Conservation (phyloP, 495 filamentous ascomycete species). For the Aspergillus olivimuriae region DNA sequence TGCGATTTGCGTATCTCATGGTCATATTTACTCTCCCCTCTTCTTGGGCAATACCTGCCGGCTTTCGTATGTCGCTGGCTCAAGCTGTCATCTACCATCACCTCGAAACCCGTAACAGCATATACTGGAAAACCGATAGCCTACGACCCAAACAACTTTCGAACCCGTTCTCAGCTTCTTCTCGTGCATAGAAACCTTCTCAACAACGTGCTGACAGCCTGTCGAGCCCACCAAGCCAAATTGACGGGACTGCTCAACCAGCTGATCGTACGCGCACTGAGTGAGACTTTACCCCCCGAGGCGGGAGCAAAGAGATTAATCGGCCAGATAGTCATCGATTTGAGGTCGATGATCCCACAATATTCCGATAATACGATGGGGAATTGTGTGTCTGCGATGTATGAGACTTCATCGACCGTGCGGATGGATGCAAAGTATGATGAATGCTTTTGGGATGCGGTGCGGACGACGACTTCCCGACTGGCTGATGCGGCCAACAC, state of each 20-base stretch:
- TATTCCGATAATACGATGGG: slow-evolving; percentile 10
- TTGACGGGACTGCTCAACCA: slow-evolving; percentile 14
- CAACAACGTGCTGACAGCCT: slow-evolving; percentile 3
- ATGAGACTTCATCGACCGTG: slow-evolving; percentile 3
- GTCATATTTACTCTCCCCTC: slow-evolving; percentile 7
- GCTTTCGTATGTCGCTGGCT: slow-evolving; percentile 1
- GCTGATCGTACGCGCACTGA: slow-evolving; percentile 10
- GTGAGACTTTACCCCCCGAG: slow-evolving; percentile 1
- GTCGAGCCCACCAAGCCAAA: slow-evolving; percentile 7
- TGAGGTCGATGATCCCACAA: slow-evolving; percentile 7
- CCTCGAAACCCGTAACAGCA: not conserved
- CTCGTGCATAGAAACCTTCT: slow-evolving; percentile 1
- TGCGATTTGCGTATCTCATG: slow-evolving; percentile 10
- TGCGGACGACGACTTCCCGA: slow-evolving; percentile 8
- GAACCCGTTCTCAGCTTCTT: slow-evolving; percentile 8
- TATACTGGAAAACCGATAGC: slow-evolving; percentile 3
- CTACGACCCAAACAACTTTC: slow-evolving; percentile 5
- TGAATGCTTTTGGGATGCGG: slow-evolving; percentile 10
- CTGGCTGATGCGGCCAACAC: slow-evolving; percentile 9
- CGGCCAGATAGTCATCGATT: slow-evolving; percentile 10
- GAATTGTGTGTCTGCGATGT: slow-evolving; percentile 7
- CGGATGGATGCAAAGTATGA: not conserved
- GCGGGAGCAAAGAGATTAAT: slow-evolving; percentile 5
- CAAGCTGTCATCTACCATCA: not conserved
- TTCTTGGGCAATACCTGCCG: slow-evolving; percentile 8